Conservation (phyloP, 192 early-diverging fungal species). For the Rhizophagus prolifer region DNA sequence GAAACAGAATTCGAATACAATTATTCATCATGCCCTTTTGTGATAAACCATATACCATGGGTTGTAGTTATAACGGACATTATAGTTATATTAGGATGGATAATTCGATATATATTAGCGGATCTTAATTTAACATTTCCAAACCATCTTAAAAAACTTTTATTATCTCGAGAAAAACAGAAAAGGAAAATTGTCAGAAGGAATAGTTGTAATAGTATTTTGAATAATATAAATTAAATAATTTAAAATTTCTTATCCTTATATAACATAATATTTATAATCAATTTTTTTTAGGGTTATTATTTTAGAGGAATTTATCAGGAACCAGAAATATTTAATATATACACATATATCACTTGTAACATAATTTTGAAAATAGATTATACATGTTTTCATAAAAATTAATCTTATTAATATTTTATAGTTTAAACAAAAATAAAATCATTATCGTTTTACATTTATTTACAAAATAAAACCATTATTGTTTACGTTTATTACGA, state of each 20-base stretch:
- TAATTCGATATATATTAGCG: not conserved
- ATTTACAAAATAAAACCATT: no score
- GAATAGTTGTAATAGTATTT: not conserved
- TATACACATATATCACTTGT: no score
- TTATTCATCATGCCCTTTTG: slow-evolving; percentile 29
- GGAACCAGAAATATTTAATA: no score
- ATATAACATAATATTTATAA: no score
- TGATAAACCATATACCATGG: slow-evolving; percentile 29
- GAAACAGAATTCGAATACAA: slow-evolving; percentile 21
- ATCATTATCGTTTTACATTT: no score
- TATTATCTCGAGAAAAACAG: not conserved
- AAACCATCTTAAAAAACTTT: not conserved
- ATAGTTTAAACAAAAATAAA: no score
- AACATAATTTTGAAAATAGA: no score
- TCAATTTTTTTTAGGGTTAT: no score
- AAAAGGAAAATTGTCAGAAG: not conserved
- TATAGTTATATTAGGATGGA: slow-evolving; percentile 2
- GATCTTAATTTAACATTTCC: not conserved
- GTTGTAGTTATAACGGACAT: slow-evolving; percentile 5
- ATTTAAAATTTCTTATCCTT: not conserved
- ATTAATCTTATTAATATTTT: no score
- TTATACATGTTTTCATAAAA: no score
- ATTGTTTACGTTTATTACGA: no score
- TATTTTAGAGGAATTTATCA: no score
- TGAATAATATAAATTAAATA: not conserved